Evolutionary conservation across 1,139 yeast species (phyloP).

Genomic region (Dujonia santamariae): DNA sequence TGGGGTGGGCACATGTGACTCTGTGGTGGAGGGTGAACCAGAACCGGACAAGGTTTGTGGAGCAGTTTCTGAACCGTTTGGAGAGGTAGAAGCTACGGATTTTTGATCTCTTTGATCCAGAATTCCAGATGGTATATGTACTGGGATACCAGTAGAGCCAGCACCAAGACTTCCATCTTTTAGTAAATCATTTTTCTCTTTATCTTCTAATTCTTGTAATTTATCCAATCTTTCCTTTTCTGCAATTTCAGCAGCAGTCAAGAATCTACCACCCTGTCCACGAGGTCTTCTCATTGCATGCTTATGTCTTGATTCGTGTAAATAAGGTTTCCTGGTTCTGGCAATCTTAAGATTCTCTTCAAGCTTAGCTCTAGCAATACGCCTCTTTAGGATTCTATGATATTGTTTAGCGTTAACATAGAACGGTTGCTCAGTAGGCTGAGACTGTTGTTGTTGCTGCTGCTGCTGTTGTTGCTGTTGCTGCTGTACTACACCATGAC

Average conservation of each 20-base stretch:
- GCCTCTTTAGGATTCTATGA: slow-evolving; percentile 87
- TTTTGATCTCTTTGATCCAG: no score
- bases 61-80: no score
- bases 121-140: no score
- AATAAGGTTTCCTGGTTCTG: slow-evolving; percentile 87
- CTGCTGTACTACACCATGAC: slow-evolving; percentile 7
- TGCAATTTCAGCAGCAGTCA: slow-evolving; percentile 96
- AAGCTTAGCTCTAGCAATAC: slow-evolving; percentile 89
- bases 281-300: slow-evolving; percentile 99
- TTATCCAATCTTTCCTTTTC: slow-evolving; percentile 66
- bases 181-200: slow-evolving; percentile 9
- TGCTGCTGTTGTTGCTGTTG: slow-evolving; percentile 11
- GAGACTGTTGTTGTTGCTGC: slow-evolving; percentile 12
- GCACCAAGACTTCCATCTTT: not conserved
- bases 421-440: slow-evolving; percentile 75
- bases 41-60: no score
- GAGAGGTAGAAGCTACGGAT: no score
- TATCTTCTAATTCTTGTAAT: slow-evolving; percentile 37
- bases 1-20: slow-evolving; percentile 2
- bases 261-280: slow-evolving; percentile 96
- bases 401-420: slow-evolving; percentile 98
- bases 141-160: not conserved
- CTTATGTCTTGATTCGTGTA: slow-evolving; percentile 96
- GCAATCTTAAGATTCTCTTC: slow-evolving; percentile 88
- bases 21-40: not conserved